Evolutionary conservation across 768 basidiomycete species (phyloP), one percentile per base, ranked within the genome.

Genomic region (Amanita brunnescens): DNA sequence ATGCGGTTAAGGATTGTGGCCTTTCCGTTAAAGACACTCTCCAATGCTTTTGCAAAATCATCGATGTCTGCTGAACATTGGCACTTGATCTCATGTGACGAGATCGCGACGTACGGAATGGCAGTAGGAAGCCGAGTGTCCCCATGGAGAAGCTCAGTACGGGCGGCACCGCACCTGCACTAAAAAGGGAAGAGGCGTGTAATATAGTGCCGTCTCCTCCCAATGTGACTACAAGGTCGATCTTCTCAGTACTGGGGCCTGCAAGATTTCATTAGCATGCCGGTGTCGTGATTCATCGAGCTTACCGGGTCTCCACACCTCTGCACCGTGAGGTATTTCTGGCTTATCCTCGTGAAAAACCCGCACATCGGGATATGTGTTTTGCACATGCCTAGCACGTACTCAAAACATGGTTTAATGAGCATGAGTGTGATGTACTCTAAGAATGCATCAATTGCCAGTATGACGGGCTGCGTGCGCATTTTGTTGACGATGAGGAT

Each of bases 121-220:
- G 94, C 18, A 96, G 74, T 5, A 97, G 70, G 67, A 97, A 97
- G 3, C 94, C 94, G 0, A 97, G 74, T 7, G 90, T 93, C 6
- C 94, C 94, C 87, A 92, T 86, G 0, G 86, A 90, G 66, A 94
- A 91, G 59, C 89, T 91, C 18, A 94, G 68, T 0, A 89, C 92
- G 0, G 94, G 94, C 4, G 94, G 94, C 6, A 96, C 92, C 18
- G 88, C 87, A n/a, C 87, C 91, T 3, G 80, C 72, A 57, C 83
- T 87, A 66, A 97, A 97, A 7, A 97, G 70, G 6, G 91, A 91
- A 1, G 93, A 93, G 0, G 91, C 90, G 62, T 94, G 92, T 1
- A 97, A 75, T 44, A 96, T 93, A 5, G 94, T 96, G 7, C 94
- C 94, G 62, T 97, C 94, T 30, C 94, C 94, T 40, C 94, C 94